phyloP scores from a whole-genome alignment of 148 eudicot genomes.

The Dysphania ambrosioides region DNA sequence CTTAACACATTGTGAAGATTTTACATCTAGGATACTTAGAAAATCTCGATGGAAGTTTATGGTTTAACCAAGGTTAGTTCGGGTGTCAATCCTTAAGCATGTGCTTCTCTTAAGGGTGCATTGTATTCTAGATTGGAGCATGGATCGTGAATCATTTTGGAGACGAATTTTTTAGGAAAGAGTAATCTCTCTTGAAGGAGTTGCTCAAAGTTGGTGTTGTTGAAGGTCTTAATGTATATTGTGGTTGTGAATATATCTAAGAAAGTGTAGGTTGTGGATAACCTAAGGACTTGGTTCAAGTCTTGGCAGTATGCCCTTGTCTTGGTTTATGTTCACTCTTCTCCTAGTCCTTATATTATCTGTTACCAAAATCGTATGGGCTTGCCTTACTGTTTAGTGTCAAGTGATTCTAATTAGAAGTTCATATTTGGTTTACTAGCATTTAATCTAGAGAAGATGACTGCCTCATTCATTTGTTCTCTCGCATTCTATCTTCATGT shows the following conservation, averaged over 20 bases:
- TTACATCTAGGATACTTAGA: background rate
- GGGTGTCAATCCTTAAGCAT: background rate
- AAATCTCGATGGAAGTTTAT: background rate
- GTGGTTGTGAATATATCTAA: background rate
- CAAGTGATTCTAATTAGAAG: conserved; percentile 15
- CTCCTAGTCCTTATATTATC: background rate
- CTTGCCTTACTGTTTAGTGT: conserved; percentile 8
- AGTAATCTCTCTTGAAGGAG: background rate
- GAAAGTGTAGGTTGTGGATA: no score
- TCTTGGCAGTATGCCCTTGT: conserved; percentile 1
- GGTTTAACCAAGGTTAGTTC: background rate
- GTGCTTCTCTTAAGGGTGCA: background rate
- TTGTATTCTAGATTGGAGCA: background rate
- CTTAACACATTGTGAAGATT: background rate
- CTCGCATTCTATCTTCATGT: conserved; percentile 38
- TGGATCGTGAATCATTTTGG: background rate
- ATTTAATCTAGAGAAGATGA: conserved; percentile 22
- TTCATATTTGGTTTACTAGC: conserved; percentile 18
- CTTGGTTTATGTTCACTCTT: background rate
- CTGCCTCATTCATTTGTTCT: conserved; percentile 27
- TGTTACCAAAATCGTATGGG: background rate
- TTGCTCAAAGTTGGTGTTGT: background rate
- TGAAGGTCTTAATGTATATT: background rate
- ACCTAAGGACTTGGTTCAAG: background rate
- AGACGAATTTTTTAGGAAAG: background rate